These are phyloP conservation scores for Periconia macrospinosa DNA, from an alignment of 2,329 filamentous ascomycete genomes.

Conservation along the genomic window DNA sequence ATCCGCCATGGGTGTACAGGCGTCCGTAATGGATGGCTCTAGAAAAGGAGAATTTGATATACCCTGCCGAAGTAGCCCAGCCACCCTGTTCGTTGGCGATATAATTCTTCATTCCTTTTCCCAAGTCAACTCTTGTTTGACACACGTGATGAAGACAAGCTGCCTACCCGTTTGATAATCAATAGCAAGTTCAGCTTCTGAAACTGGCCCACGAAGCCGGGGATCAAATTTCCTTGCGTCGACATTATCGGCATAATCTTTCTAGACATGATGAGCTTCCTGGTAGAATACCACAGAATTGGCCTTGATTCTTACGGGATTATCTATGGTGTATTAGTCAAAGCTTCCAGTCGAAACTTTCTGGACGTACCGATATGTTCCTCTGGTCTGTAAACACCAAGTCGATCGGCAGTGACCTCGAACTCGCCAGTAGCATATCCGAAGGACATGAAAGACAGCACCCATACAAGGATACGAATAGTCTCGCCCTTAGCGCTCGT, in stretches of 20 bases:
- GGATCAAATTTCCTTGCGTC: conserved; percentile 83
- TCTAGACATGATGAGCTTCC: conserved; percentile 9
- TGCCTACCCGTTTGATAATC: conserved; percentile 44
- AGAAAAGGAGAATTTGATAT: conserved; percentile 60
- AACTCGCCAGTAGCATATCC: conserved; percentile 61
- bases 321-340: conserved; percentile 21
- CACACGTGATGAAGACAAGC: background rate
- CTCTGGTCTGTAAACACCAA: conserved; percentile 53
- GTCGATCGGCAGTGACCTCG: conserved; percentile 56
- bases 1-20: conserved; percentile 48
- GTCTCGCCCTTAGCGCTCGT: conserved; percentile 48
- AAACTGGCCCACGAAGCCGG: conserved; percentile 78
- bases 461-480: conserved; percentile 58
- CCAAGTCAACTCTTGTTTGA: background rate
- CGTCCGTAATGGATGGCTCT: conserved; percentile 53
- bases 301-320: conserved; percentile 17
- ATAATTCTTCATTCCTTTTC: conserved; percentile 94
- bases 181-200: conserved; percentile 48
- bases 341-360: background rate
- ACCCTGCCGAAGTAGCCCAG: conserved; percentile 89
- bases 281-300: no score
- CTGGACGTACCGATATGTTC: conserved; percentile 55
- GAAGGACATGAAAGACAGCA: conserved; percentile 59
- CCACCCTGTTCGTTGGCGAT: conserved; percentile 86
- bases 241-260: conserved; percentile 61